These are phyloP conservation scores for Turritis glabra DNA, from an alignment of 345 rosid genomes.

Conservation along the genomic window DNA sequence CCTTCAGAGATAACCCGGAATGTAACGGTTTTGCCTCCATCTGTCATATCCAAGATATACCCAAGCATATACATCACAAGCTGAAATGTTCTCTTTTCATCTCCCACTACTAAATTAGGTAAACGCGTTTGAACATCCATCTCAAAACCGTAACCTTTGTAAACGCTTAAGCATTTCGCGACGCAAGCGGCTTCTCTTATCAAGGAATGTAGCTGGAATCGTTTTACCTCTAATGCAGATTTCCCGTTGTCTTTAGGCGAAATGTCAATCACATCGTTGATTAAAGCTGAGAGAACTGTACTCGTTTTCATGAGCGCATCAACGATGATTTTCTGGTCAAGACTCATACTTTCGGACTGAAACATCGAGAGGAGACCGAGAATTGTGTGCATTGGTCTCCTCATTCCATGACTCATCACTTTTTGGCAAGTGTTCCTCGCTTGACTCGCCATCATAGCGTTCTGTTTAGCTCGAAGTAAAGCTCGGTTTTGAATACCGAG, in stretches of 20 bases:
- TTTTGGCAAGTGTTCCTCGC: slow-evolving; percentile 90
- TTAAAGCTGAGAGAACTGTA: slow-evolving; percentile 71
- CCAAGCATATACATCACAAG: slow-evolving; percentile 94
- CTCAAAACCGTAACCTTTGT: slow-evolving; percentile 67
- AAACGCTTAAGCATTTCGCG: slow-evolving; percentile 76
- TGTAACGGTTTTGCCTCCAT: slow-evolving; percentile 56
- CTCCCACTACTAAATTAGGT: slow-evolving; percentile 81
- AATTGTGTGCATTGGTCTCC: slow-evolving; percentile 93
- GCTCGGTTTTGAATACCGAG: slow-evolving; percentile 73
- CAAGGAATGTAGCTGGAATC: slow-evolving; percentile 71
- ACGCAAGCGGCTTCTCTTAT: slow-evolving; percentile 85
- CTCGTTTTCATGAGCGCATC: slow-evolving; percentile 75
- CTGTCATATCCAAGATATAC: slow-evolving; percentile 58
- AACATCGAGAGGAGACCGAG: slow-evolving; percentile 85
- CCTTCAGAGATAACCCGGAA: slow-evolving; percentile 59
- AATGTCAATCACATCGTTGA: slow-evolving; percentile 80
- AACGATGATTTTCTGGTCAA: slow-evolving; percentile 63
- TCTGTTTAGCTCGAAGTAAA: slow-evolving; percentile 72
- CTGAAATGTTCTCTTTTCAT: slow-evolving; percentile 84
- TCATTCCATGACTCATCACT: slow-evolving; percentile 96
- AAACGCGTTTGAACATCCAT: slow-evolving; percentile 65
- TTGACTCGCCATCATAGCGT: slow-evolving; percentile 95
- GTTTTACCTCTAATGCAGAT: slow-evolving; percentile 62
- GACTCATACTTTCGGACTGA: slow-evolving; percentile 56
- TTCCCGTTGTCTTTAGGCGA: slow-evolving; percentile 69